Base-by-base conservation (phyloP, 768 basidiomycete genomes). In the Suillus luteus region DNA sequence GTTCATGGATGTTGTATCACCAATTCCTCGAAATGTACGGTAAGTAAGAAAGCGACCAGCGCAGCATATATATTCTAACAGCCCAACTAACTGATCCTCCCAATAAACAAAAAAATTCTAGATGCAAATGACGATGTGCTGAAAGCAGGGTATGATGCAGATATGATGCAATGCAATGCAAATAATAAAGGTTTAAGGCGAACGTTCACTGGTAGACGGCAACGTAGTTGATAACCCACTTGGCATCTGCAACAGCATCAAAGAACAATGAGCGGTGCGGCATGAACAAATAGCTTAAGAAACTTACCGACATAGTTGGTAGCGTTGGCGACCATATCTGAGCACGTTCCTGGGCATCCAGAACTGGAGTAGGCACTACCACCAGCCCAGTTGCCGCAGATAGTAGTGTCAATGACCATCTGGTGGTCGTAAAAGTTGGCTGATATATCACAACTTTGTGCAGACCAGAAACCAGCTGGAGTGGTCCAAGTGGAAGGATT, bases 171-270 rank as follows among this genome's bases (percentile, higher is more conserved):
- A 57, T 38, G 37, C 22, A 10, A 57, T 38, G 37, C 22, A 38
- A 38, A 17, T 57, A 10, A 24, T 57, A 2, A 54, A 54, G 10
- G 22, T 38, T 17, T 57, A 24, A 40, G 15, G 15, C 7, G 22
- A 38, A n/a, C 15, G 19, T 57, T 65, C 59, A 74, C 61, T 83
- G 76, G 73, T 83, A 87, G 54, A 85, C 81, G 40, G 83, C 81
- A 61, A 87, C 76, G 68, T 82, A 86, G 69, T 84, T 84, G 72
- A 88, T 76, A 64, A 78, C 75, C 85, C 85, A 87, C 70, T 82
- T 74, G 12, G 86, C 85, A 68, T 76, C 85, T 87, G 66, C 4
- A 62, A 5, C 17, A 58, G 7, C 7, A 51, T 51, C 9, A 31
- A 49, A 49, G 7, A 9, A 24, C 41, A 72, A 22, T 40, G 15